Evolutionary conservation across 78 protist species (phyloP).

Genomic region (Acrasis kona): DNA sequence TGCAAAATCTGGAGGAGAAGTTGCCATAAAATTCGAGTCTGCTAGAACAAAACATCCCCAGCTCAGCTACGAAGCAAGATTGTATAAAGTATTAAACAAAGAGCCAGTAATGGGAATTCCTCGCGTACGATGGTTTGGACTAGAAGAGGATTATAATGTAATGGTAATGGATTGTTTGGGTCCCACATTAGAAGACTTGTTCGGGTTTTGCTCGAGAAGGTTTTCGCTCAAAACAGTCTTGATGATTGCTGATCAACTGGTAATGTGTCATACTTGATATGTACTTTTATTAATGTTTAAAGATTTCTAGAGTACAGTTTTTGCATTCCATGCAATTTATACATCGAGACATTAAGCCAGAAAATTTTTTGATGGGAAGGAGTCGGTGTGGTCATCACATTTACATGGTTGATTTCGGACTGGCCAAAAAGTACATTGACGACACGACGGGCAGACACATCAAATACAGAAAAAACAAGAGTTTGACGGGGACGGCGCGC

Average conservation of each 20-base stretch:
- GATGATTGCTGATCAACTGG: slow-evolving; percentile 26
- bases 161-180: slow-evolving; percentile 61
- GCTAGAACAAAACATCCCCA: slow-evolving; percentile 86
- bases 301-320: slow-evolving; percentile 22
- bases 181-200: slow-evolving; percentile 62
- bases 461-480: slow-evolving; percentile 86
- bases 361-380: slow-evolving; percentile 91
- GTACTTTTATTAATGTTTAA: not conserved
- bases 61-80: slow-evolving; percentile 84
- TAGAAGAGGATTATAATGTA: slow-evolving; percentile 56
- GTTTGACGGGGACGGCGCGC: slow-evolving; percentile 93
- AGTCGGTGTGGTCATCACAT: slow-evolving; percentile 54
- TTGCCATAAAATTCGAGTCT: slow-evolving; percentile 78
- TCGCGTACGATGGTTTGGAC: slow-evolving; percentile 56
- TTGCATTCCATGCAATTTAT: slow-evolving; percentile 76
- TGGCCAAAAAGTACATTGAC: slow-evolving; percentile 91
- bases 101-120: slow-evolving; percentile 46
- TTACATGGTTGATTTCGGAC: slow-evolving; percentile 92
- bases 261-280: not conserved
- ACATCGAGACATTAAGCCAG: slow-evolving; percentile 93
- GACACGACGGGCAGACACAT: slow-evolving; percentile 88
- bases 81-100: slow-evolving; percentile 66
- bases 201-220: slow-evolving; percentile 49
- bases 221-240: slow-evolving; percentile 58
- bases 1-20: slow-evolving; percentile 42